Evolutionary conservation across 1,284 basidiomycete species (phyloP).

Genomic region (Pseudozyma flocculosa): DNA sequence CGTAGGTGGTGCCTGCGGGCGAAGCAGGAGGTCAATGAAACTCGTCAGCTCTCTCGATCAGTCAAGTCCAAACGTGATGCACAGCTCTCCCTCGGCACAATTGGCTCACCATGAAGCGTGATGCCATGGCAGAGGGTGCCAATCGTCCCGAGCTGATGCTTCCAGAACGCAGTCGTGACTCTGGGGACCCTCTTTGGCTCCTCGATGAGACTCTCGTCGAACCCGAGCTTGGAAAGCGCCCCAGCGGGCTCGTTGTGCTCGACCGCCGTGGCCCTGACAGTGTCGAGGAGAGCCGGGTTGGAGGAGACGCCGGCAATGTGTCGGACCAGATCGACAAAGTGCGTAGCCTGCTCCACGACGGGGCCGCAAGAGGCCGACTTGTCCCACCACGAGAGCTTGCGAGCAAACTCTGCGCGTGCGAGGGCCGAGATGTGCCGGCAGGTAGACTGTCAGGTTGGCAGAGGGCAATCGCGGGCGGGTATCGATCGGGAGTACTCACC

Average conservation of each 20-base stretch:
- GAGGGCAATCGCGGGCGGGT: too few species aligned
- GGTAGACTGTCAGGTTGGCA: too few species aligned
- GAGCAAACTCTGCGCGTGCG: constrained; percentile 15
- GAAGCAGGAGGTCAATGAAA: background rate
- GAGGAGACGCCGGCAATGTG: constrained; percentile 16
- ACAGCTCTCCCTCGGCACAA: too few species aligned
- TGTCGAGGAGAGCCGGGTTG: constrained; percentile 15
- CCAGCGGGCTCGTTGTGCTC: constrained; percentile 19
- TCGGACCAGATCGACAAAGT: constrained; percentile 47
- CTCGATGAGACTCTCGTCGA: constrained; percentile 15
- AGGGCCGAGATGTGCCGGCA: too few species aligned
- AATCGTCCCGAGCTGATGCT: constrained; percentile 25
- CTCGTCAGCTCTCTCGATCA: too few species aligned
- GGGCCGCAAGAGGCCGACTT: constrained; percentile 43
- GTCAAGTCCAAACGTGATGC: too few species aligned
- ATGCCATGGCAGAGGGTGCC: constrained; percentile 28
- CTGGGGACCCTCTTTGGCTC: constrained; percentile 20
- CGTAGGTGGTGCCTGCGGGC: constrained; percentile 11
- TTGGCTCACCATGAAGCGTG: constrained; percentile 27
- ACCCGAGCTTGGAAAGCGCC: constrained; percentile 14
- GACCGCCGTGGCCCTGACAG: constrained; percentile 16
- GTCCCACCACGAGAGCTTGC: constrained; percentile 43
- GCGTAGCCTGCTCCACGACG: constrained; percentile 55
- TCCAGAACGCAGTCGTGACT: constrained; percentile 33
- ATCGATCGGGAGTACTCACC: background rate